Conservation (phyloP, 768 basidiomycete species). For the Suillus tomentosus region DNA sequence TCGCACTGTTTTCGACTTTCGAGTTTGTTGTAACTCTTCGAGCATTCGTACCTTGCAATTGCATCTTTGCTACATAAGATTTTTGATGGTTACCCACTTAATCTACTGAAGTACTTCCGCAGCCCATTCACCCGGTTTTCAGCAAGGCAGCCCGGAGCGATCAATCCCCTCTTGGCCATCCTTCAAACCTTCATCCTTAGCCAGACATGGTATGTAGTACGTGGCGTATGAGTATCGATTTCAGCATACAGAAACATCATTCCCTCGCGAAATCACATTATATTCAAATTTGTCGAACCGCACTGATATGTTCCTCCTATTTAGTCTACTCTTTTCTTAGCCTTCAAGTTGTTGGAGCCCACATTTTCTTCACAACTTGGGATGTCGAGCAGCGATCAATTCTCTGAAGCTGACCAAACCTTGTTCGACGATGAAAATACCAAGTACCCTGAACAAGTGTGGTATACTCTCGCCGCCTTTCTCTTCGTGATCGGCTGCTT, state of each 20-base stretch:
- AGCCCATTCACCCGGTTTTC: neutral
- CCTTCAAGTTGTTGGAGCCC: neutral
- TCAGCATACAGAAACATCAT: neutral
- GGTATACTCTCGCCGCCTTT: conserved; percentile 21
- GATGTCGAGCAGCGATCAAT: conserved; percentile 1
- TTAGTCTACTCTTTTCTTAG: neutral
- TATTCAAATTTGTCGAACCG: neutral
- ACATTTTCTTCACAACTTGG: neutral
- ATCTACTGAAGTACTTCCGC: neutral
- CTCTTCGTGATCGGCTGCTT: conserved; percentile 23
- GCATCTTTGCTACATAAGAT: neutral
- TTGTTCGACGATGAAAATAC: neutral
- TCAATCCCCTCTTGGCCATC: neutral
- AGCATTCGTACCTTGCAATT: neutral
- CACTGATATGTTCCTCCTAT: neutral
- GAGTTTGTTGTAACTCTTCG: neutral
- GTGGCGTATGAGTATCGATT: neutral
- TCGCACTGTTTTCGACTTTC: neutral
- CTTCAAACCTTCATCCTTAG: neutral
- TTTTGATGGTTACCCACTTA: neutral
- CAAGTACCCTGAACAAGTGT: conserved; percentile 17
- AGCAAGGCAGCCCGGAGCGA: neutral
- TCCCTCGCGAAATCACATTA: neutral
- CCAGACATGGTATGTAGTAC: neutral
- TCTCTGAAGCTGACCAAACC: neutral